These are phyloP conservation scores for Camelina neglecta DNA, from an alignment of 345 rosid species.

Conservation along the genomic window DNA sequence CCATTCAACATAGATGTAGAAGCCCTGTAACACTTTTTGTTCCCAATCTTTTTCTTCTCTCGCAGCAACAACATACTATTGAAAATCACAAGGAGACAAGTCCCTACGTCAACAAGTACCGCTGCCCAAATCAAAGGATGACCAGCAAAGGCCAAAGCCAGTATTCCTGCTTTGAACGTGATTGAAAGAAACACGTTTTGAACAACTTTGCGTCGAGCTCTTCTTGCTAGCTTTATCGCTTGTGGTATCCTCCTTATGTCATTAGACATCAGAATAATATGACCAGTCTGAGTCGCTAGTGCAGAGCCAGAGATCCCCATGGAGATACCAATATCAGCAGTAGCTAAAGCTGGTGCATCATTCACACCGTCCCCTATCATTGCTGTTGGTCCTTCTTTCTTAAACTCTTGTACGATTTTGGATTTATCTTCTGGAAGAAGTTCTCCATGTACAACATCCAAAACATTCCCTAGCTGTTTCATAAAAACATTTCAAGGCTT, in stretches of 20 bases:
- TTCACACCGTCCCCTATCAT: constrained; percentile 95
- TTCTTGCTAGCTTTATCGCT: constrained; percentile 65
- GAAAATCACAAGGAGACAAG: constrained; percentile 82
- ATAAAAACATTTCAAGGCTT: neutral
- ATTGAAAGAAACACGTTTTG: constrained; percentile 68
- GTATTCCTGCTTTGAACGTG: constrained; percentile 63
- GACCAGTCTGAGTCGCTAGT: constrained; percentile 86
- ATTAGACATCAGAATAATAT: constrained; percentile 83
- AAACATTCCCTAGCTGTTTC: constrained; percentile 61
- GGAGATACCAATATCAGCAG: constrained; percentile 89
- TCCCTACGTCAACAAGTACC: constrained; percentile 83
- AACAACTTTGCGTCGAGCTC: constrained; percentile 62
- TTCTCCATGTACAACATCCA: constrained; percentile 72
- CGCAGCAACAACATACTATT: constrained; percentile 80
- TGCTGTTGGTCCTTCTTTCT: constrained; percentile 69
- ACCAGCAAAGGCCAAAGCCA: constrained; percentile 72
- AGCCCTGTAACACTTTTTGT: constrained; percentile 40
- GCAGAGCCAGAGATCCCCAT: constrained; percentile 98
- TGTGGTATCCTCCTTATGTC: constrained; percentile 79
- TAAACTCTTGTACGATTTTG: constrained; percentile 53
- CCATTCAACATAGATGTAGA: constrained; percentile 27
- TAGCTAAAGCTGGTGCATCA: constrained; percentile 94
- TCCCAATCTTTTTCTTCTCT: constrained; percentile 32
- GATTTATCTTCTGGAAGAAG: constrained; percentile 84
- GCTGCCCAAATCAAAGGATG: constrained; percentile 96